Conservation (phyloP, 208 protist genomes). For the Tritrichomonas musculus region DNA sequence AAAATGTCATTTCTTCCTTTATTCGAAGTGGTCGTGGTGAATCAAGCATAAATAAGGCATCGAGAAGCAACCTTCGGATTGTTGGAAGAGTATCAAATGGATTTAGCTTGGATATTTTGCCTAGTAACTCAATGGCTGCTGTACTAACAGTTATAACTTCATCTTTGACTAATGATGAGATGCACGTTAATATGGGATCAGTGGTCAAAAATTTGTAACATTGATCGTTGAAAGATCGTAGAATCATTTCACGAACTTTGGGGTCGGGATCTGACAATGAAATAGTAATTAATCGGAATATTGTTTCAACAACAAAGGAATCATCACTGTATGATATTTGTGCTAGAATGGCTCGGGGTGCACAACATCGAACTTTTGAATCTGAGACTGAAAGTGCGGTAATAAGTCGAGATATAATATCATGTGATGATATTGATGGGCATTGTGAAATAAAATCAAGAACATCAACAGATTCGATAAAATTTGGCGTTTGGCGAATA, state of each 20-base stretch:
- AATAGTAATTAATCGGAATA: background rate
- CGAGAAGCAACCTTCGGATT: background rate
- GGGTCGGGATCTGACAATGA: background rate
- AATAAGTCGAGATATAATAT: background rate
- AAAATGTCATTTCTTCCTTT: background rate
- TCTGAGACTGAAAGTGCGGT: background rate
- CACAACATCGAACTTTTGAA: background rate
- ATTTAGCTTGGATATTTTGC: background rate
- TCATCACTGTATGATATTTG: background rate
- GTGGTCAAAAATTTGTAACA: background rate
- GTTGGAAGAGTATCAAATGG: background rate
- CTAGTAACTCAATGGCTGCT: background rate
- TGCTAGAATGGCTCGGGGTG: background rate
- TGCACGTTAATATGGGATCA: background rate
- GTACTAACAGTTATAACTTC: background rate
- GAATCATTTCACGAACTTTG: background rate
- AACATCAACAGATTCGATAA: background rate
- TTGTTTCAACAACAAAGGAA: background rate
- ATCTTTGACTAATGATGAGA: constrained; percentile 5
- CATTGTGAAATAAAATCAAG: background rate
- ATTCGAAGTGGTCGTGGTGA: background rate
- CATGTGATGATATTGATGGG: background rate
- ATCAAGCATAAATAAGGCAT: background rate
- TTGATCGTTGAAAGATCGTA: background rate
- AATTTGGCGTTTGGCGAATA: background rate